These are phyloP conservation scores for Filobasidium floriforme DNA, from an alignment of 768 basidiomycete species.

Conservation along the genomic window DNA sequence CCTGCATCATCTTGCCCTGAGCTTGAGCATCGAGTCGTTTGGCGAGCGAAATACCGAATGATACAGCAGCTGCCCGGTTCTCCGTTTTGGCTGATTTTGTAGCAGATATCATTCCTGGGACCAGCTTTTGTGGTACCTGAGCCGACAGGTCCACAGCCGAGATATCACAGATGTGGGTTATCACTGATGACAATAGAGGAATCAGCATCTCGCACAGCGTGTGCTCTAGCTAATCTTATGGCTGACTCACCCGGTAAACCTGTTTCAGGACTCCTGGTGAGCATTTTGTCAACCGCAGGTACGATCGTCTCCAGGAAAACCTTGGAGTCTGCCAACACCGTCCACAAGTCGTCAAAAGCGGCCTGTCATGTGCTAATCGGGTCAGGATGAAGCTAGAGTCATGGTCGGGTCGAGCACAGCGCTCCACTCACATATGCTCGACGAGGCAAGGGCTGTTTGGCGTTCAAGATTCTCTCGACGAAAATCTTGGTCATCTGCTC, in stretches of 20 bases:
- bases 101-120: slow-evolving; percentile 37
- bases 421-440: slow-evolving; percentile 51
- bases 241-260: slow-evolving; percentile 57
- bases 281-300: slow-evolving; percentile 68
- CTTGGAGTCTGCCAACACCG: slow-evolving; percentile 50
- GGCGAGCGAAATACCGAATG: slow-evolving; percentile 54
- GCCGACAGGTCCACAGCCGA: slow-evolving; percentile 56
- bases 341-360: slow-evolving; percentile 57
- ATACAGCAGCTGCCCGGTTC: slow-evolving; percentile 55
- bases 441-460: slow-evolving; percentile 56
- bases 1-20: slow-evolving; percentile 52
- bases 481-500: slow-evolving; percentile 57
- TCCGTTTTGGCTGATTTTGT: slow-evolving; percentile 57
- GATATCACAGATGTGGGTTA: slow-evolving; percentile 55
- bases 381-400: slow-evolving; percentile 46
- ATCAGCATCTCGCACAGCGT: slow-evolving; percentile 15
- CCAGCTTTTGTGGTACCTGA: slow-evolving; percentile 59
- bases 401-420: not conserved
- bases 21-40: slow-evolving; percentile 35
- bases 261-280: slow-evolving; percentile 73
- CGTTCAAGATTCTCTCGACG: slow-evolving; percentile 57
- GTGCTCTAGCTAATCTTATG: slow-evolving; percentile 12
- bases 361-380: slow-evolving; percentile 16
- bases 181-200: slow-evolving; percentile 45
- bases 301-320: slow-evolving; percentile 56